phyloP scores from a whole-genome alignment of 805 yeast genomes.

The Ogataea allantospora region DNA sequence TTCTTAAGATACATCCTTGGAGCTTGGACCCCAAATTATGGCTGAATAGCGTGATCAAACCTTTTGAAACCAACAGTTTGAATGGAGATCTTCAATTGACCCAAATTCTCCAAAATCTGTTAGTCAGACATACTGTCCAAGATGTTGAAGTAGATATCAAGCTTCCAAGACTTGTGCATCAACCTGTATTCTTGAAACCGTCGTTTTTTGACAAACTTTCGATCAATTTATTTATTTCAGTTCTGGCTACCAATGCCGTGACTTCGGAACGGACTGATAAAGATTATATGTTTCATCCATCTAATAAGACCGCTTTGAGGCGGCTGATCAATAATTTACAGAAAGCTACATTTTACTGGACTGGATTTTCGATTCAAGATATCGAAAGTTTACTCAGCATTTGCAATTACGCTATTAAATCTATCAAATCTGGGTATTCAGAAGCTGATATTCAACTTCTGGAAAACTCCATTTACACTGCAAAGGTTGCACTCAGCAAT shows the following conservation, averaged over 20 bases:
- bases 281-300: conserved; percentile 70
- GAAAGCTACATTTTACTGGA: conserved; percentile 72
- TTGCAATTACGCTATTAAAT: conserved; percentile 43
- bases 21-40: conserved; percentile 45
- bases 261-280: conserved; percentile 65
- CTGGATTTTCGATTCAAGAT: conserved; percentile 63
- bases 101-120: conserved; percentile 43
- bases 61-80: conserved; percentile 40
- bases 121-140: conserved; percentile 55
- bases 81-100: conserved; percentile 43
- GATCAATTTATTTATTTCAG: conserved; percentile 62
- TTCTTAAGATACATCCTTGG: conserved; percentile 62
- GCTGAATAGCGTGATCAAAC: conserved; percentile 45
- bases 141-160: conserved; percentile 56
- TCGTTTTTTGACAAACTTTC: conserved; percentile 61
- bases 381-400: conserved; percentile 51
- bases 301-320: conserved; percentile 52
- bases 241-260: conserved; percentile 69
- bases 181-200: conserved; percentile 57
- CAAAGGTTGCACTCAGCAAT: conserved; percentile 50
- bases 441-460: conserved; percentile 42
- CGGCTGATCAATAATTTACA: conserved; percentile 60
- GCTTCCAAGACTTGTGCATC: conserved; percentile 59
- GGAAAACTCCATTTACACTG: conserved; percentile 41
- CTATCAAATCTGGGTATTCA: conserved; percentile 33